phyloP scores from a whole-genome alignment of 768 basidiomycete genomes.

The Tylopilus felleus region DNA sequence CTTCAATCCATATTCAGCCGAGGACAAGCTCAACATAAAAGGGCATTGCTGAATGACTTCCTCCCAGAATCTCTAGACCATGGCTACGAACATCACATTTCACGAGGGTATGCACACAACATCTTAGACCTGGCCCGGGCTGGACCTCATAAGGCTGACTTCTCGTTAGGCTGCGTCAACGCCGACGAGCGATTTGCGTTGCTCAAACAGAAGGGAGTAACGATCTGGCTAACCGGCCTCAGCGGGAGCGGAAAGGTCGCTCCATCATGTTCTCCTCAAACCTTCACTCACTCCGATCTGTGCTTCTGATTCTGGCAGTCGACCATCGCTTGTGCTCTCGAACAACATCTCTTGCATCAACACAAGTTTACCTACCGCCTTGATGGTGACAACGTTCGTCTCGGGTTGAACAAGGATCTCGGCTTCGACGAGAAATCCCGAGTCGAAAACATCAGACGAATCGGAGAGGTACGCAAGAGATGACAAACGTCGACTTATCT shows the following conservation, averaged over 20 bases:
- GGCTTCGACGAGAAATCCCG: slow-evolving; percentile 91
- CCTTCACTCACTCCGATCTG: not conserved
- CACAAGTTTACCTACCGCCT: slow-evolving; percentile 86
- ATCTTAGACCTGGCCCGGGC: not conserved
- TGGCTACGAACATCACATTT: slow-evolving; percentile 60
- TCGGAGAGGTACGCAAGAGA: slow-evolving; percentile 72
- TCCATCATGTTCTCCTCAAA: not conserved
- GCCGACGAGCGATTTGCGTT: slow-evolving; percentile 61
- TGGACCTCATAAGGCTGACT: not conserved
- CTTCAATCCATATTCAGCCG: not conserved
- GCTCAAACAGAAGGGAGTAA: slow-evolving; percentile 79
- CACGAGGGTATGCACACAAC: slow-evolving; percentile 50
- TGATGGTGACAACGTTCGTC: slow-evolving; percentile 94
- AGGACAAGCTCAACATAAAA: slow-evolving; percentile 8
- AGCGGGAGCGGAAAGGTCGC: slow-evolving; percentile 90
- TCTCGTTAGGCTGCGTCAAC: slow-evolving; percentile 66
- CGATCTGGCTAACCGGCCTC: slow-evolving; percentile 95
- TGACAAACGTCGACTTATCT: not conserved
- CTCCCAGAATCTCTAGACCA: slow-evolving; percentile 8
- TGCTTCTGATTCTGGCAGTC: slow-evolving; percentile 50
- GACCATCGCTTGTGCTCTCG: slow-evolving; percentile 94
- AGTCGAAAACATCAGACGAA: slow-evolving; percentile 93
- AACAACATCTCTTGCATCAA: slow-evolving; percentile 89
- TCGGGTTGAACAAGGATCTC: slow-evolving; percentile 95
- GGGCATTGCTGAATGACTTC: not conserved